Percentiles rank a stretch among this genome's conserved stretches.
phyloP scores from a whole-genome alignment of 805 yeast species.

The Zygotorulaspora florentina region DNA sequence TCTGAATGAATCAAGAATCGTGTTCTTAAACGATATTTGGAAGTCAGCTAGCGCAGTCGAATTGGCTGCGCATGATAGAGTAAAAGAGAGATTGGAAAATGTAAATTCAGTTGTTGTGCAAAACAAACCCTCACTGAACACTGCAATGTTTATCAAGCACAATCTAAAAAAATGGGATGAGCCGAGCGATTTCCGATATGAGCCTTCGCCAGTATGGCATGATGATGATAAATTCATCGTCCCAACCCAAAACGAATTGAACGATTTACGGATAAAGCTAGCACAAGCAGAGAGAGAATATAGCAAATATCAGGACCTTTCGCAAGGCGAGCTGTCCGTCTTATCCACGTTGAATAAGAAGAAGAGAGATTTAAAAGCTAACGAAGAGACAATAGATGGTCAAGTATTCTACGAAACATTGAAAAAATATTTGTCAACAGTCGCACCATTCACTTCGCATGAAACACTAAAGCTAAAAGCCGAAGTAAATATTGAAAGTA shows the following conservation, averaged over 20 bases:
- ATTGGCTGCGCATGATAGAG: constrained; percentile 45
- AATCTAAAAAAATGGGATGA: constrained; percentile 74
- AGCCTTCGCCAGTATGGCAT: constrained; percentile 94
- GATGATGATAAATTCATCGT: constrained; percentile 79
- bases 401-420: constrained; percentile 40
- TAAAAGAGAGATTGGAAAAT: constrained; percentile 42
- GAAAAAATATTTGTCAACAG: constrained; percentile 45
- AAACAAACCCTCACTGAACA: constrained; percentile 70
- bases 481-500: constrained; percentile 87
- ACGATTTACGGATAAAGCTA: constrained; percentile 50
- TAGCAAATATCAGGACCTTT: constrained; percentile 26
- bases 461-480: constrained; percentile 70
- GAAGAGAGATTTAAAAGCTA: constrained; percentile 39
- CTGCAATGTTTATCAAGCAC: constrained; percentile 90
- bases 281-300: constrained; percentile 38
- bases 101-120: constrained; percentile 57
- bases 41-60: constrained; percentile 60
- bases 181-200: constrained; percentile 77
- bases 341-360: constrained; percentile 31
- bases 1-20: constrained; percentile 72
- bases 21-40: constrained; percentile 65
- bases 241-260: constrained; percentile 52
- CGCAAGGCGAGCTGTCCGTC: constrained; percentile 32
- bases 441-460: constrained; percentile 62
- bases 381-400: constrained; percentile 44